Conservation (phyloP, 148 eudicot genomes). For the Chenopodium album region DNA sequence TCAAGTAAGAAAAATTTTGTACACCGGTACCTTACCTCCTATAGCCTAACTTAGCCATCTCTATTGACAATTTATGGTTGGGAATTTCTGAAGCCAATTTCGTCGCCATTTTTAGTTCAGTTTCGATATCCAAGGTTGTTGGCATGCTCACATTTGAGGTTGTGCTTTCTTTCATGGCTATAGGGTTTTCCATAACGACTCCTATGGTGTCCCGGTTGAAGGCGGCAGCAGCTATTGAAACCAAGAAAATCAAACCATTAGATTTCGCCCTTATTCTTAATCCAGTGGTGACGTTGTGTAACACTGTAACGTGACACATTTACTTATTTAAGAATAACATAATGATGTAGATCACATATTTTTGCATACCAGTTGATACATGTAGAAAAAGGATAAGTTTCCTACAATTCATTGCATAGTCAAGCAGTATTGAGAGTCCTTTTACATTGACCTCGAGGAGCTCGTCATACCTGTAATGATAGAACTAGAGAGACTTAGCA, state of each 20-base stretch:
- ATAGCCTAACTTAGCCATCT: conserved; percentile 15
- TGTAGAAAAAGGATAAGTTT: no score
- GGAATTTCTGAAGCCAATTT: neutral
- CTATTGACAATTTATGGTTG: neutral
- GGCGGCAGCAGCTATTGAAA: neutral
- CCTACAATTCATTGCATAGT: no score
- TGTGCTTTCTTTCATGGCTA: neutral
- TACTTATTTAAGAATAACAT: no score
- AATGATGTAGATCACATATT: no score
- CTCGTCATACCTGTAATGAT: no score
- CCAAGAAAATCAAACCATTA: neutral
- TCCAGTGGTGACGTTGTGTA: no score
- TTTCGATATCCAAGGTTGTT: neutral
- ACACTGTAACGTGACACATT: no score
- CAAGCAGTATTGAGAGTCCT: no score
- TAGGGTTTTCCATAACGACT: neutral
- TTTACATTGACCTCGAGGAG: no score
- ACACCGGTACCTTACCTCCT: neutral
- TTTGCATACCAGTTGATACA: no score
- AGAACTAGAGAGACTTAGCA: no score
- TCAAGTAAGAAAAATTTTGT: no score
- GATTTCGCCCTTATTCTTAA: neutral
- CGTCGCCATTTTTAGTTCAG: neutral
- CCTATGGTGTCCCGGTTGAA: neutral
- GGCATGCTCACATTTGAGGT: neutral